Evolutionary conservation across 2,329 filamentous ascomycete species (phyloP).

Genomic region (Hortaea werneckii): DNA sequence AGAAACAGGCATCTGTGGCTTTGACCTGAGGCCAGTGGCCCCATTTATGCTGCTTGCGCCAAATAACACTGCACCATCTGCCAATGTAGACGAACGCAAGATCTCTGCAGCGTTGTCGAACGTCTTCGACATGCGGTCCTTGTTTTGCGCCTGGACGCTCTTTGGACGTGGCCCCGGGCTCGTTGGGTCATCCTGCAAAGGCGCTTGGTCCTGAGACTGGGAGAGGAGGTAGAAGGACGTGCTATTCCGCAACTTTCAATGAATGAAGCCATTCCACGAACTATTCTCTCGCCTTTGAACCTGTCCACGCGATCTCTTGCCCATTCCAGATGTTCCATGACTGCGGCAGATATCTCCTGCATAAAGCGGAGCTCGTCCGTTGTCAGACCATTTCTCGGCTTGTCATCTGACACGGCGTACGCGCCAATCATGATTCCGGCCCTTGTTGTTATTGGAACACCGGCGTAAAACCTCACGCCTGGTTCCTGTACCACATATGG

Average conservation of each 20-base stretch:
- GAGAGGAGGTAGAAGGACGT: not conserved
- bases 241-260: slow-evolving; percentile 9
- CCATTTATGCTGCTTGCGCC: slow-evolving; percentile 8
- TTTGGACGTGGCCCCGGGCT: not conserved
- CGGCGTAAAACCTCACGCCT: slow-evolving; percentile 23
- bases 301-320: slow-evolving; percentile 26
- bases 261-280: slow-evolving; percentile 14
- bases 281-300: slow-evolving; percentile 14
- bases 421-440: slow-evolving; percentile 26
- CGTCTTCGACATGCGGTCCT: slow-evolving; percentile 13
- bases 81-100: slow-evolving; percentile 20
- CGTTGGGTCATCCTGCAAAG: not conserved
- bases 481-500: slow-evolving; percentile 22
- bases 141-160: slow-evolving; percentile 1
- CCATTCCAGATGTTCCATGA: slow-evolving; percentile 27
- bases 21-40: not conserved
- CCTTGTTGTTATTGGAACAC: slow-evolving; percentile 24
- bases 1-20: not conserved
- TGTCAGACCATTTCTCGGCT: slow-evolving; percentile 14
- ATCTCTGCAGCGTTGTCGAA: slow-evolving; percentile 18
- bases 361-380: slow-evolving; percentile 17
- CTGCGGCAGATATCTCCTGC: slow-evolving; percentile 22
- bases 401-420: slow-evolving; percentile 22
- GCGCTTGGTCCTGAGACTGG: not conserved
- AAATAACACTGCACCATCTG: slow-evolving; percentile 21